Evolutionary conservation across 129 eudicot species (phyloP).

Genomic region (Scalesia atractyloides): DNA sequence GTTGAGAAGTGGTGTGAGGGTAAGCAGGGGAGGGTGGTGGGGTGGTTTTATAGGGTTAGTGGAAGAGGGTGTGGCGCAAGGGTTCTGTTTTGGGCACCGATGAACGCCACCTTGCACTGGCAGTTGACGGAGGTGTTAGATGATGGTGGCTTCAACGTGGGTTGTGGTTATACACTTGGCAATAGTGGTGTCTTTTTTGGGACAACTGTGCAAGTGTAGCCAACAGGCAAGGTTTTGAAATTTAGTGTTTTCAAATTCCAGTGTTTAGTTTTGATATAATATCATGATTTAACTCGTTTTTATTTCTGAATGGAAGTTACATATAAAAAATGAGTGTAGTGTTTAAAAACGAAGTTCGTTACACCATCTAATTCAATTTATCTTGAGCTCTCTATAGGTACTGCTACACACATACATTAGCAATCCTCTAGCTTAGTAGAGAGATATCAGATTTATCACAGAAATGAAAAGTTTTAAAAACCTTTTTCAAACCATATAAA

Average conservation of each 20-base stretch:
- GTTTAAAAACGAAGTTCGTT: too few species aligned
- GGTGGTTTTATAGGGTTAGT: constrained; percentile 20
- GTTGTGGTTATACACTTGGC: constrained; percentile 26
- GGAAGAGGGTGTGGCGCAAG: constrained; percentile 36
- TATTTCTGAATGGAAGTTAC: too few species aligned
- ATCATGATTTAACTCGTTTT: too few species aligned
- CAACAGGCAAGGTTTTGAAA: neutral
- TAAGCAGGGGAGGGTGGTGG: neutral
- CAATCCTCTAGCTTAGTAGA: too few species aligned
- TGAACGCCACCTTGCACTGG: constrained; percentile 35
- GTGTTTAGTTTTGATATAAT: neutral
- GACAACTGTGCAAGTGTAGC: constrained; percentile 27
- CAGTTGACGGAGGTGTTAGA: constrained; percentile 9
- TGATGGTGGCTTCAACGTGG: constrained; percentile 36
- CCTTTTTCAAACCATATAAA: too few species aligned
- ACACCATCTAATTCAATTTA: too few species aligned
- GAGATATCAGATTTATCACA: too few species aligned
- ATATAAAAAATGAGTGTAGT: too few species aligned
- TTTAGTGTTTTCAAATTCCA: neutral
- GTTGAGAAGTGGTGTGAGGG: neutral
- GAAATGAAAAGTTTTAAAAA: too few species aligned
- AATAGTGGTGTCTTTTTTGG: neutral
- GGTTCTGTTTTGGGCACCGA: constrained; percentile 32
- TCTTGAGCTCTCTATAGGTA: too few species aligned
- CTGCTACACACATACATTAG: too few species aligned